Evolutionary conservation across 768 basidiomycete genomes (phyloP), one percentile per base, ranked within the genome.

Genomic region (Leccinum subgranulosum): DNA sequence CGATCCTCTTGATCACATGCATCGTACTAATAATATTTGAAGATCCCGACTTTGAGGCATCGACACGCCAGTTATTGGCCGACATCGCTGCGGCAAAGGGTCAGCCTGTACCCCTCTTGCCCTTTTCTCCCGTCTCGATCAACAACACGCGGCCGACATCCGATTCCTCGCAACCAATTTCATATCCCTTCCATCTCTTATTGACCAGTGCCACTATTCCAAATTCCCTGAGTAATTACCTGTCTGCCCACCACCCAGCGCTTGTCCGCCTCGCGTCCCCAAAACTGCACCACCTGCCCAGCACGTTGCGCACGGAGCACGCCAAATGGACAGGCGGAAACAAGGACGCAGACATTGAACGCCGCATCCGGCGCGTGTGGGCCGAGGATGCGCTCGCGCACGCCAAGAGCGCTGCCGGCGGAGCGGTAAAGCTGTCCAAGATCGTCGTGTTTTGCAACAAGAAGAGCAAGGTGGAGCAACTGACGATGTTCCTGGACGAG

Each of bases 191-290:
- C 80, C 82, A 92, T 69, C 74, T 96, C 45, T 64, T 96, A 54
- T 79, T 97, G 27, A 86, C 88, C 15, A 88, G 88, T 47, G 94
- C 94, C 1, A 96, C 94, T 3, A 89, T 97, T 59, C 94, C 94
- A 7, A 80, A 83, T 33, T 81, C 88, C 3, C 84, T 92, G 49
- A 80, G 84, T 27, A 69, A 77, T 21, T 88, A 90, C 69, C 79
- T 92, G 28, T 79, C 82, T 59, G 72, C 70, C 0, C 71, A 83
- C 56, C 88, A 91, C 63, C 89, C 90, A 0, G 53, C 70, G 2
- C 73, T 90, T 52, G 75, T 78, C n/a, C 84, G 87, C n/a, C 81
- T 94, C 45, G 85, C 88, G 15, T 94, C 92, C 0, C 91, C 91
- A 0, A 79, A 81, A 19, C 75, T 96, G 8, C 94, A 97, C 66